phyloP scores from a whole-genome alignment of 495 filamentous ascomycete genomes.

The Pseudevernia furfuracea region DNA sequence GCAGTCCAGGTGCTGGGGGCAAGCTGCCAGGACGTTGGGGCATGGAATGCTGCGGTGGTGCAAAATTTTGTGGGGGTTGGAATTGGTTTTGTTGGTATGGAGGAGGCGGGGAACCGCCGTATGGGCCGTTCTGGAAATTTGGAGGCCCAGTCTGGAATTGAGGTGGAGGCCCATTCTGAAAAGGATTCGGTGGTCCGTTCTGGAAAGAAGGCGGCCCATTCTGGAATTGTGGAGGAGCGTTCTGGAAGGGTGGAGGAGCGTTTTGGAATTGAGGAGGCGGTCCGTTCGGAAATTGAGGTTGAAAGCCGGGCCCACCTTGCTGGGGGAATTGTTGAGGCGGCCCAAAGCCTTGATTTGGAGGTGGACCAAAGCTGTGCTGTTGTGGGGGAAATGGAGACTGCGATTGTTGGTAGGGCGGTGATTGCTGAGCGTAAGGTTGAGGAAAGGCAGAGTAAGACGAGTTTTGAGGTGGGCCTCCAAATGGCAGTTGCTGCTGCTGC shows the following conservation, averaged over 20 bases:
- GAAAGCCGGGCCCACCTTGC: slow-evolving; percentile 34
- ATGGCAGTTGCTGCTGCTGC: slow-evolving; percentile 23
- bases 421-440: slow-evolving; percentile 29
- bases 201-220: slow-evolving; percentile 30
- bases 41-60: slow-evolving; percentile 37
- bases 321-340: slow-evolving; percentile 29
- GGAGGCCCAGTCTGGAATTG: slow-evolving; percentile 34
- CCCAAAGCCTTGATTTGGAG: slow-evolving; percentile 24
- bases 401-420: slow-evolving; percentile 29
- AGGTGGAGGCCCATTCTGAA: slow-evolving; percentile 28
- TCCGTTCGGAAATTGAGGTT: slow-evolving; percentile 34
- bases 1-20: slow-evolving; percentile 51
- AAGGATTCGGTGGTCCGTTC: slow-evolving; percentile 29
- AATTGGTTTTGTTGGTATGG: slow-evolving; percentile 34
- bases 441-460: slow-evolving; percentile 24
- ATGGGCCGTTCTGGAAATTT: slow-evolving; percentile 38
- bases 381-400: slow-evolving; percentile 21
- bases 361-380: slow-evolving; percentile 22
- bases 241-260: slow-evolving; percentile 30
- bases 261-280: slow-evolving; percentile 34
- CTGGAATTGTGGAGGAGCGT: slow-evolving; percentile 33
- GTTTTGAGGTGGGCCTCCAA: slow-evolving; percentile 24
- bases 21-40: slow-evolving; percentile 44
- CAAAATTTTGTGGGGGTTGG: slow-evolving; percentile 36
- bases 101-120: slow-evolving; percentile 30